phyloP scores from a whole-genome alignment of 2,329 filamentous ascomycete species.

The Dactylonectria macrodidyma region DNA sequence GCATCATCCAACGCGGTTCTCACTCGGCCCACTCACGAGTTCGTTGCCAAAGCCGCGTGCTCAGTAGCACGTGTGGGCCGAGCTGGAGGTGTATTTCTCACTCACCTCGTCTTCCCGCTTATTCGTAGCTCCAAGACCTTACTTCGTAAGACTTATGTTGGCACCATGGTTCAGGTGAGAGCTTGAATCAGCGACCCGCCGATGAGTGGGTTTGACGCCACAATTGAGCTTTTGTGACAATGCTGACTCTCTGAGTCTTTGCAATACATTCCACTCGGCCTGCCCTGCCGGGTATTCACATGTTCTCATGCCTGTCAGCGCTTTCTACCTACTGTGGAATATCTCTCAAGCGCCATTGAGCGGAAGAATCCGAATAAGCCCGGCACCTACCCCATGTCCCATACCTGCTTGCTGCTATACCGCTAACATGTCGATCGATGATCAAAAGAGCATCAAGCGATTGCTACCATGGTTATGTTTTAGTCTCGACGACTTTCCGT shows the following conservation, averaged over 20 bases:
- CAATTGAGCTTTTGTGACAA: constrained; percentile 1
- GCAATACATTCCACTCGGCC: background rate
- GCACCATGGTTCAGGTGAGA: background rate
- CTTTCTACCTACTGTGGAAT: background rate
- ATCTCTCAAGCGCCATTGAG: background rate
- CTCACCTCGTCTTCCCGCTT: background rate
- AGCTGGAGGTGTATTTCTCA: background rate
- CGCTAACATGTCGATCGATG: too few relatives aligned
- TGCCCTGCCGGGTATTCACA: background rate
- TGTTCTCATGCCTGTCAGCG: background rate
- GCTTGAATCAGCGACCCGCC: background rate
- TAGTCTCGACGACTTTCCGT: too few relatives aligned
- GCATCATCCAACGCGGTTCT: background rate
- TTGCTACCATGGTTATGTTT: too few relatives aligned
- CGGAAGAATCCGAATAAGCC: too few relatives aligned
- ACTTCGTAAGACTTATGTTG: background rate
- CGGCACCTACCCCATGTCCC: too few relatives aligned
- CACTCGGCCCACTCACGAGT: constrained; percentile 1
- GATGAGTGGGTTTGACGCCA: constrained; percentile 6
- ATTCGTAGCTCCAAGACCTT: background rate
- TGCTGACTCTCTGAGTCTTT: background rate
- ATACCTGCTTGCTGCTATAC: too few relatives aligned
- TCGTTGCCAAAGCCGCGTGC: background rate
- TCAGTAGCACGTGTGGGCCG: background rate
- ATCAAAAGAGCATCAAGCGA: too few relatives aligned